phyloP scores from a whole-genome alignment of 1,284 basidiomycete genomes.

The Tetrapyrgos nigripes region DNA sequence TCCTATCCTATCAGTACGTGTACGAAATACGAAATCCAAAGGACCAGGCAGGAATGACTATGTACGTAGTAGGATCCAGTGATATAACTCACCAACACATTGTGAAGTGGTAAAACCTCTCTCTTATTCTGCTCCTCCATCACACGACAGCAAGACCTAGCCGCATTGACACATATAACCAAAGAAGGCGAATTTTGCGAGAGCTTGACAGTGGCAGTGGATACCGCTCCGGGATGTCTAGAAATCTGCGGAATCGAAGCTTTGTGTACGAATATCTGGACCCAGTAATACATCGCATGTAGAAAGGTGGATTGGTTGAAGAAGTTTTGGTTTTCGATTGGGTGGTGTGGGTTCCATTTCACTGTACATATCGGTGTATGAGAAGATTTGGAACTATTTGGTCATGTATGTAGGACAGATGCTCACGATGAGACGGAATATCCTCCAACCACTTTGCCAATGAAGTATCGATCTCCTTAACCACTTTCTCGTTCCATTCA shows the following conservation, averaged over 20 bases:
- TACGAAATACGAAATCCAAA: background rate
- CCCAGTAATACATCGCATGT: slow-evolving; percentile 64
- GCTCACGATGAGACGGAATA: slow-evolving; percentile 54
- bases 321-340: slow-evolving; percentile 49
- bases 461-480: slow-evolving; percentile 62
- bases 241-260: slow-evolving; percentile 15
- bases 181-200: slow-evolving; percentile 49
- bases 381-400: background rate
- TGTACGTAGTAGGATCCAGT: too few species aligned
- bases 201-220: too few species aligned
- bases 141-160: slow-evolving; percentile 52
- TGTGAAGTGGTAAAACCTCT: slow-evolving; percentile 16
- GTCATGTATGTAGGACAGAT: too few species aligned
- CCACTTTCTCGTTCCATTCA: slow-evolving; percentile 34
- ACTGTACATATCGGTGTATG: slow-evolving; percentile 36
- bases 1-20: too few species aligned
- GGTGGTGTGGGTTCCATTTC: slow-evolving; percentile 66
- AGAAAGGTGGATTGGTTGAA: slow-evolving; percentile 69
- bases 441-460: slow-evolving; percentile 64
- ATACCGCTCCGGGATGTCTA: too few species aligned
- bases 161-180: slow-evolving; percentile 57
- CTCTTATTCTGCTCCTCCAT: slow-evolving; percentile 18
- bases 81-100: slow-evolving; percentile 14
- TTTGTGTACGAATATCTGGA: slow-evolving; percentile 48
- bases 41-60: background rate